phyloP scores from a whole-genome alignment of 2,329 filamentous ascomycete genomes.

The Ceratocystis ficicola region DNA sequence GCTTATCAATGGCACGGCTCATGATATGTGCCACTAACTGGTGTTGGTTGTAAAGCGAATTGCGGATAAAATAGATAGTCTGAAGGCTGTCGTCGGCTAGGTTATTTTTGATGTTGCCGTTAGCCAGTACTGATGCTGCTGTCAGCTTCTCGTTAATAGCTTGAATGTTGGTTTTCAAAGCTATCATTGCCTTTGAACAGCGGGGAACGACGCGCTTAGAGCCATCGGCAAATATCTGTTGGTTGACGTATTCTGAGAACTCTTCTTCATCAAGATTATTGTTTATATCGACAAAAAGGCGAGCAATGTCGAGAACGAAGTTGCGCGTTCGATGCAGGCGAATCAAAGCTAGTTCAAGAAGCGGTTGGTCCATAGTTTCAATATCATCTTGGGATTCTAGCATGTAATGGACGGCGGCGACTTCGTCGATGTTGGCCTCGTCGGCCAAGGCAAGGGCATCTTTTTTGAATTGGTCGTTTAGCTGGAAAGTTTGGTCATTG shows the following conservation, averaged over 20 bases:
- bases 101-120: conserved; percentile 41
- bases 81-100: conserved; percentile 53
- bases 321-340: conserved; percentile 78
- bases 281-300: conserved; percentile 59
- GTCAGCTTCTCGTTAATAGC: conserved; percentile 64
- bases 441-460: conserved; percentile 71
- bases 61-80: conserved; percentile 65
- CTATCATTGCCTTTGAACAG: conserved; percentile 63
- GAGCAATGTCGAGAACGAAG: conserved; percentile 70
- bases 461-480: conserved; percentile 84
- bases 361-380: conserved; percentile 55
- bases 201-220: conserved; percentile 56
- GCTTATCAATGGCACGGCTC: conserved; percentile 63
- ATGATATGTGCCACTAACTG: conserved; percentile 75
- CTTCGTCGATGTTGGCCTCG: conserved; percentile 78
- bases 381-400: conserved; percentile 60
- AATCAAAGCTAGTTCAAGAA: conserved; percentile 69
- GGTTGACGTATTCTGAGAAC: conserved; percentile 43
- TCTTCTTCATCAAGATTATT: conserved; percentile 33
- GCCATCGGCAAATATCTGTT: conserved; percentile 40
- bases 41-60: conserved; percentile 77
- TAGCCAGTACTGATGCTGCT: conserved; percentile 61
- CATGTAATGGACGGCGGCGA: conserved; percentile 67
- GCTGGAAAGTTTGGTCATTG: conserved; percentile 57
- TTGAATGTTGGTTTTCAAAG: conserved; percentile 65